Conservation (phyloP, 1,284 basidiomycete genomes). For the Caloboletus firmus region DNA sequence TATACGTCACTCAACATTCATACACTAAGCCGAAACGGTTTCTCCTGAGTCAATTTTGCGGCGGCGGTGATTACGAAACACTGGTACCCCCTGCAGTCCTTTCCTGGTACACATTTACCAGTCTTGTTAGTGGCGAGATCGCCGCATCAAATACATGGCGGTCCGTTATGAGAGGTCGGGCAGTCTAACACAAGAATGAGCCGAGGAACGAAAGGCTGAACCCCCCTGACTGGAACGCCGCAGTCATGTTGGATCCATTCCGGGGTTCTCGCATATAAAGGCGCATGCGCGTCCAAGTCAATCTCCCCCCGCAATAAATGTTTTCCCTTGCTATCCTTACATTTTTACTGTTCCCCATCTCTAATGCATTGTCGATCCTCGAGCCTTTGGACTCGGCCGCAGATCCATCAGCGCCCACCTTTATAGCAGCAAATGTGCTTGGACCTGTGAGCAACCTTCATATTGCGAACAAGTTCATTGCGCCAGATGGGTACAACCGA, state of each 20-base stretch:
- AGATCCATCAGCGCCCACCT: background rate
- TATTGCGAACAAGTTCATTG: constrained; percentile 30
- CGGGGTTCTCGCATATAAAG: constrained; percentile 14
- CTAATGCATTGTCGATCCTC: constrained; percentile 4
- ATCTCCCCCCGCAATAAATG: background rate
- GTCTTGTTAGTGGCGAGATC: background rate
- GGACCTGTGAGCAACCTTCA: constrained; percentile 19
- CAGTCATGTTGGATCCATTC: background rate
- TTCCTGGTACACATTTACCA: background rate
- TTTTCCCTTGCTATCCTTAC: constrained; percentile 7
- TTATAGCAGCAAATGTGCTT: constrained; percentile 2
- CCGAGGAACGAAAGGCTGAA: background rate
- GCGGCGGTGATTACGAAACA: background rate
- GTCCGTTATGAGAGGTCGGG: background rate
- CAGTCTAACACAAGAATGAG: background rate
- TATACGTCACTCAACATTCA: background rate
- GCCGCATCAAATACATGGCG: background rate
- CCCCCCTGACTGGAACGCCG: background rate
- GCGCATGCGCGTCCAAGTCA: no score
- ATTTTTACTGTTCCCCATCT: constrained; percentile 8
- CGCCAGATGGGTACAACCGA: constrained; percentile 39
- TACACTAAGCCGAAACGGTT: background rate
- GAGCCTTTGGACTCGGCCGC: background rate
- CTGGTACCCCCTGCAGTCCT: background rate
- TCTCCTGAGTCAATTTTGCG: background rate